phyloP scores from a whole-genome alignment of 2,329 filamentous ascomycete species.

The Fusarium pseudoanthophilum region DNA sequence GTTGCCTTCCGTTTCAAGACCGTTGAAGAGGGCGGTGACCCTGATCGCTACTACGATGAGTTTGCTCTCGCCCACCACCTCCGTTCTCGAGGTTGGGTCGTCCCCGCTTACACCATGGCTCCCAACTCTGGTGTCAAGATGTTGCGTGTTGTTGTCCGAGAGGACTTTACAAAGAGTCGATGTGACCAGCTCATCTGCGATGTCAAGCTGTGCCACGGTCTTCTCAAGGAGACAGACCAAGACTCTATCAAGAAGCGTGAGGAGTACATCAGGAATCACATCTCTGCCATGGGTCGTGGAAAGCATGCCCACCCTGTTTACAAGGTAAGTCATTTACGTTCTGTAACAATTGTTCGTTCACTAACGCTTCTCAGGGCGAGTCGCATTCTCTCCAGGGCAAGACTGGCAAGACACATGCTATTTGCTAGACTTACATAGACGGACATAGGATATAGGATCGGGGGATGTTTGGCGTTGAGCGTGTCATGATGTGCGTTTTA shows the following conservation, averaged over 20 bases:
- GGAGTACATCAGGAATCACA: constrained; percentile 70
- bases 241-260: constrained; percentile 76
- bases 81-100: constrained; percentile 88
- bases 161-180: constrained; percentile 86
- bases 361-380: constrained; percentile 66
- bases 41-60: constrained; percentile 74
- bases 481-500: constrained; percentile 25
- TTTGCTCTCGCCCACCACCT: constrained; percentile 86
- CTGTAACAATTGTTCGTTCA: not conserved
- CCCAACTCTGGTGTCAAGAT: constrained; percentile 89
- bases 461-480: constrained; percentile 32
- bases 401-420: constrained; percentile 87
- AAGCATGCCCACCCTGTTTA: constrained; percentile 61
- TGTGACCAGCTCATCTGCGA: constrained; percentile 83
- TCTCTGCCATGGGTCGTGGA: constrained; percentile 62
- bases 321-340: constrained; percentile 52
- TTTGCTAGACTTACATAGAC: constrained; percentile 69
- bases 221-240: constrained; percentile 79
- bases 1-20: constrained; percentile 85
- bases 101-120: constrained; percentile 97
- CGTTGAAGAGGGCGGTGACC: constrained; percentile 58
- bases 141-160: constrained; percentile 90
- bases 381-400: constrained; percentile 90
- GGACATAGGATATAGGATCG: not conserved
- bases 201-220: constrained; percentile 78